phyloP scores from a whole-genome alignment of 2,329 filamentous ascomycete species.

The Epichloe glyceriae region DNA sequence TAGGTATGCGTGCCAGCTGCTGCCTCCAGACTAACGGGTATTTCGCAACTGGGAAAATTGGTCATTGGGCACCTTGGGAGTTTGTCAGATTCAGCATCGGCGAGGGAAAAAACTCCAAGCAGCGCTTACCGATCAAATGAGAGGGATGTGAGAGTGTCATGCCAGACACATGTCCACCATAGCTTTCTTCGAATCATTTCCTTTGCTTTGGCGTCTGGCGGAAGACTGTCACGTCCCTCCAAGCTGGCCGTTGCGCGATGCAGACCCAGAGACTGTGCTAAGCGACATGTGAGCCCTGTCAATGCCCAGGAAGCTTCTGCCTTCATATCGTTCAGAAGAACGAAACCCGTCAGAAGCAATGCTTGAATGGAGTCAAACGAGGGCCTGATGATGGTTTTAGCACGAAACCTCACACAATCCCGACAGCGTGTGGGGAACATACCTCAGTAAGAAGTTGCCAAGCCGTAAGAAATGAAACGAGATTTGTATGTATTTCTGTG shows the following conservation, averaged over 20 bases:
- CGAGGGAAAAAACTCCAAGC: background rate
- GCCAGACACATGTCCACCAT: slow-evolving; percentile 56
- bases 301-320: slow-evolving; percentile 55
- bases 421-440: slow-evolving; percentile 23
- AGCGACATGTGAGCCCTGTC: slow-evolving; percentile 48
- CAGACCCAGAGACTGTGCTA: slow-evolving; percentile 52
- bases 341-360: slow-evolving; percentile 48
- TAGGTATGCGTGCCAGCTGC: slow-evolving; percentile 40
- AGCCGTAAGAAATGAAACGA: slow-evolving; percentile 52
- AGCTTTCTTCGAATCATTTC: slow-evolving; percentile 42
- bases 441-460: slow-evolving; percentile 44
- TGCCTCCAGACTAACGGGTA: slow-evolving; percentile 31
- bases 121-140: slow-evolving; percentile 46
- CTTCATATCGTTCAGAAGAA: slow-evolving; percentile 56
- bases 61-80: slow-evolving; percentile 48
- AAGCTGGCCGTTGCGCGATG: slow-evolving; percentile 32
- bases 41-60: slow-evolving; percentile 41
- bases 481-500: slow-evolving; percentile 49
- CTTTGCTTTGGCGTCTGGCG: slow-evolving; percentile 33
- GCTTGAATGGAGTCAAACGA: slow-evolving; percentile 55
- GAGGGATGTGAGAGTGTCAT: slow-evolving; percentile 51
- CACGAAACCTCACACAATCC: slow-evolving; percentile 3
- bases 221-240: slow-evolving; percentile 31
- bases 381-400: slow-evolving; percentile 30
- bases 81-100: background rate